phyloP scores from a whole-genome alignment of 2,329 filamentous ascomycete species.

The Cercospora zeae-maydis region DNA sequence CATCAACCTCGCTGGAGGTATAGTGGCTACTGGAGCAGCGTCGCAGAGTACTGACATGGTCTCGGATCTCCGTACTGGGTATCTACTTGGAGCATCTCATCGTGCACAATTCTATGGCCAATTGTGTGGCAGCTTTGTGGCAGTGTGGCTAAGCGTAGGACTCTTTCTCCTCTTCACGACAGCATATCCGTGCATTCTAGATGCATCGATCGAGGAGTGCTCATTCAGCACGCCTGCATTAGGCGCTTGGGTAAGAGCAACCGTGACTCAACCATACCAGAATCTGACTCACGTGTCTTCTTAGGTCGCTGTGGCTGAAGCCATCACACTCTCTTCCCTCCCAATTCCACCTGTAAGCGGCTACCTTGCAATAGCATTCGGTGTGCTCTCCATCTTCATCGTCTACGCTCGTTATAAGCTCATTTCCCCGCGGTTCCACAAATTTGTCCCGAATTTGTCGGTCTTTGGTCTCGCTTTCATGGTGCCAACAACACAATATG shows the following conservation, averaged over 20 bases:
- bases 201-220: conserved; percentile 48
- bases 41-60: conserved; percentile 48
- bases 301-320: conserved; percentile 56
- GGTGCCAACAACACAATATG: conserved; percentile 53
- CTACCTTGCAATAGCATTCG: conserved; percentile 54
- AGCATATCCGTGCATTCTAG: conserved; percentile 62
- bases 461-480: conserved; percentile 57
- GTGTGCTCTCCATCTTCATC: conserved; percentile 47
- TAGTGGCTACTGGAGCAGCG: conserved; percentile 35
- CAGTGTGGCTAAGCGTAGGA: conserved; percentile 60
- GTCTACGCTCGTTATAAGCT: conserved; percentile 52
- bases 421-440: conserved; percentile 47
- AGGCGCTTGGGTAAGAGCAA: conserved; percentile 47
- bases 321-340: conserved; percentile 54
- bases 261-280: not conserved
- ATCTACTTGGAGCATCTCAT: conserved; percentile 60
- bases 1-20: conserved; percentile 60
- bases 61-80: conserved; percentile 62
- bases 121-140: conserved; percentile 57
- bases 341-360: conserved; percentile 55
- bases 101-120: conserved; percentile 63
- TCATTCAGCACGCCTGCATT: conserved; percentile 60
- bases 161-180: conserved; percentile 63
- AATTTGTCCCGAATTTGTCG: conserved; percentile 57
- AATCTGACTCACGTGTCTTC: not conserved